Evolutionary conservation across 1,284 basidiomycete genomes (phyloP), one percentile per base, ranked within the genome.

Genomic region (Malassezia japonica): DNA sequence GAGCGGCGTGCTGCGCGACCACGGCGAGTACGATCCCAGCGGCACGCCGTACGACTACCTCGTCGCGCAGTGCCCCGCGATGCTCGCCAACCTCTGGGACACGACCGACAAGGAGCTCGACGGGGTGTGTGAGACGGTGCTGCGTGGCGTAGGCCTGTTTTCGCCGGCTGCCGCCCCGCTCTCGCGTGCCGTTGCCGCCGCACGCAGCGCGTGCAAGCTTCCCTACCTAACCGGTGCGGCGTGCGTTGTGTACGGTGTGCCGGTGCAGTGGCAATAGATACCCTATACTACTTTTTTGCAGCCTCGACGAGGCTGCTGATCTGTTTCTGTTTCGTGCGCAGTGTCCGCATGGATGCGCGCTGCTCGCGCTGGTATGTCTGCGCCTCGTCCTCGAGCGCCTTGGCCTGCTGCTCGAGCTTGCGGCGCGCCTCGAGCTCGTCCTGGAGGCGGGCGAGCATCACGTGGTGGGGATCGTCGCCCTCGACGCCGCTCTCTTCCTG

Each of bases 61-160:
- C 83, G 72, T 94, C n/a, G 89, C 85, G 32, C 92, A 91, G 60
- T 90, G 89, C 59, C 92, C 94, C 5, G 85, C 87, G 1, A 78
- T 98, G 39, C 82, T 95, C 12, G 94, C 86, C 0, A 95, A 92
- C 68, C 76, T 98, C 15, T 99, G 94, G 92, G 92, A 98, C 71
- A 91, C 96, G 21, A 98, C 94, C 0, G 92, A 99, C 76, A 81
- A 85, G 42, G 92, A 99, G 71, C 90, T 96, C 59, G 92, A 98
- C 76, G 85, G 86, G 60, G 82, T 95, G 56, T 85, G 89, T 6
- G 82, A 85, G 60, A 77, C 82, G 0, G 88, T 95, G 6, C 84
- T 95, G 64, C 82, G 84, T 57, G 80, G 81, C 54, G 75, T 94
- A 7, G 76, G 78, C 3, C 76, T 95, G 40, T 79, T 76, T 52